Evolutionary conservation across 129 eudicot genomes (phyloP).

Genomic region (Heracleum sosnowskyi): DNA sequence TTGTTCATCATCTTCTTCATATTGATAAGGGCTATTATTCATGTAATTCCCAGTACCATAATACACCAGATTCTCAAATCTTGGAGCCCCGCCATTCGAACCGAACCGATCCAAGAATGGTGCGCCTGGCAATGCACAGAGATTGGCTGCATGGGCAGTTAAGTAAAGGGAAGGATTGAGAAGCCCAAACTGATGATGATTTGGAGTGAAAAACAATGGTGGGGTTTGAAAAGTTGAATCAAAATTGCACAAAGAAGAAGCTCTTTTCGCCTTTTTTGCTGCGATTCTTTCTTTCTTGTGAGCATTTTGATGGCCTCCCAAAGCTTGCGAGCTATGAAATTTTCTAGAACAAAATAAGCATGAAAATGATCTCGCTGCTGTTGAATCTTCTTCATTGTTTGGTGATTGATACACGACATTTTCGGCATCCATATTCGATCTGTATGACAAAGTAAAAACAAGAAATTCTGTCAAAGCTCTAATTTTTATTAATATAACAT

Average conservation of each 20-base stretch:
- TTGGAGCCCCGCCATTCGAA: conserved; percentile 39
- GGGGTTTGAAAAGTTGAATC: conserved; percentile 38
- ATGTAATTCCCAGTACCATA: conserved; percentile 37
- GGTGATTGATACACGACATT: conserved; percentile 17
- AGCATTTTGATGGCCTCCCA: conserved; percentile 92
- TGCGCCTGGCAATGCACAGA: conserved; percentile 39
- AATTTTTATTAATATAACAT: neutral
- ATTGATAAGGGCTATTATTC: conserved; percentile 30
- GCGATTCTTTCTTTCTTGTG: conserved; percentile 81
- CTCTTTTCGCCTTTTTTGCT: conserved; percentile 55
- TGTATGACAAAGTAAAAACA: conserved; percentile 6
- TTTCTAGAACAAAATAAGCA: conserved; percentile 75
- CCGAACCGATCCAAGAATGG: conserved; percentile 39
- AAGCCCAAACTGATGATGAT: conserved; percentile 41
- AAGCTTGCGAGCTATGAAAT: conserved; percentile 79
- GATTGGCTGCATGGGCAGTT: conserved; percentile 46
- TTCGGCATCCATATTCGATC: conserved; percentile 56
- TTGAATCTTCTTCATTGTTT: conserved; percentile 16
- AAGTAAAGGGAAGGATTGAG: conserved; percentile 52
- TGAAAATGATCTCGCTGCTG: conserved; percentile 47
- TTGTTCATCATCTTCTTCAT: conserved; percentile 41
- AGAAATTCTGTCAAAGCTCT: neutral
- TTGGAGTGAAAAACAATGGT: conserved; percentile 47
- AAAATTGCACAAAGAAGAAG: conserved; percentile 21
- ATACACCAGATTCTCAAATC: conserved; percentile 37